Conservation (phyloP, 2,329 filamentous ascomycete species). For the Blastomyces silverae region DNA sequence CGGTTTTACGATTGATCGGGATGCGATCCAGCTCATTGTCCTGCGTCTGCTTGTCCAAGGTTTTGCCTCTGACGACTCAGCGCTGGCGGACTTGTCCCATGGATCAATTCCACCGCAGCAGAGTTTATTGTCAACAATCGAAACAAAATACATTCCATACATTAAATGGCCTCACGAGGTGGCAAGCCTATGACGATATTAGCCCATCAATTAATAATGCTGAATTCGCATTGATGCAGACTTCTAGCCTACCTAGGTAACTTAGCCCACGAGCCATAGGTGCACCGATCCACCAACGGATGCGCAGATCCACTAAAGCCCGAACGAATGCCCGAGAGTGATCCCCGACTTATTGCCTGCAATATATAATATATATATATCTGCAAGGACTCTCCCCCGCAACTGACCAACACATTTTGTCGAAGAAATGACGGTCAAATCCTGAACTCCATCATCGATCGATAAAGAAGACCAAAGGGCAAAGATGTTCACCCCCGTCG, state of each 20-base stretch:
- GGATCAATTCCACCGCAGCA: background rate
- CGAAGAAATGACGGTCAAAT: background rate
- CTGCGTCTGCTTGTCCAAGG: no score
- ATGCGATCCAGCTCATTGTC: no score
- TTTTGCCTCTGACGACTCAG: no score
- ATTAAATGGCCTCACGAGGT: background rate
- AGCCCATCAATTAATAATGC: background rate
- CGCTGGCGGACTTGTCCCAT: background rate
- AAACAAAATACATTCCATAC: no score
- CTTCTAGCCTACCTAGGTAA: no score
- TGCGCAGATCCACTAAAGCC: slow-evolving; percentile 8
- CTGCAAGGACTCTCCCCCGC: background rate
- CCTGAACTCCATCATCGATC: background rate
- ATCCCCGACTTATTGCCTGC: background rate
- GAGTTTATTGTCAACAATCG: no score
- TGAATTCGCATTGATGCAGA: background rate
- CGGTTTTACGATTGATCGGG: no score
- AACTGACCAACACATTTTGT: background rate
- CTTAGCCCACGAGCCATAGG: background rate
- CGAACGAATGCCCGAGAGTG: slow-evolving; percentile 4
- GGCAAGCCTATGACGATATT: background rate
- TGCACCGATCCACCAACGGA: background rate
- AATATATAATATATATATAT: background rate
- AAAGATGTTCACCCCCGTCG: slow-evolving; percentile 48
- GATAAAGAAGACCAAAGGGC: background rate